A percentile compares a stretch with the other conserved stretches of the same genome.
These are phyloP conservation scores for Diaporthe australafricana DNA, from an alignment of 2,329 filamentous ascomycete species.

Conservation along the genomic window DNA sequence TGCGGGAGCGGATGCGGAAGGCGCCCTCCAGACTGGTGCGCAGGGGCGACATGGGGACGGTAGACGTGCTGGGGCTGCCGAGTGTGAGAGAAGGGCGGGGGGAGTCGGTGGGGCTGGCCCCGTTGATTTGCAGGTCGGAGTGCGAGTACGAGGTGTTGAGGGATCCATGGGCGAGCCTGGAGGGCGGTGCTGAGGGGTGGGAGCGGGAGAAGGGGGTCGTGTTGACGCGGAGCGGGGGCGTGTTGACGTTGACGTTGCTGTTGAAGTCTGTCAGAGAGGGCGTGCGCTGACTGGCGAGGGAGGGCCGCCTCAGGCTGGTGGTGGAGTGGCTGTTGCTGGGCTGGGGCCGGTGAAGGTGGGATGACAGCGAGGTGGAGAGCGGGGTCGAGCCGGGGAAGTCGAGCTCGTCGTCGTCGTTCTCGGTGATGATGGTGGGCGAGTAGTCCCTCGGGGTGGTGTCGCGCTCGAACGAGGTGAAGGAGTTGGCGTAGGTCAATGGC, in stretches of 20 bases:
- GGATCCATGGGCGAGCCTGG: conserved; percentile 43
- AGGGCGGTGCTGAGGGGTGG: conserved; percentile 39
- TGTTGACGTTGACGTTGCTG: conserved; percentile 27
- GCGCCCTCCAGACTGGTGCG: conserved; percentile 69
- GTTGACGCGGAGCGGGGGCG: conserved; percentile 35
- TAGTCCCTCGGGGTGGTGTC: conserved; percentile 62
- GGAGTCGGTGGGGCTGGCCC: conserved; percentile 44
- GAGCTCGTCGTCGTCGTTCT: conserved; percentile 59
- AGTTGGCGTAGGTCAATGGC: conserved; percentile 69
- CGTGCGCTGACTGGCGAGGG: conserved; percentile 51
- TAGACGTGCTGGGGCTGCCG: conserved; percentile 46
- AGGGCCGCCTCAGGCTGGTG: conserved; percentile 49
- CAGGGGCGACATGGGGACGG: conserved; percentile 62
- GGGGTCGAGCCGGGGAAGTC: conserved; percentile 36
- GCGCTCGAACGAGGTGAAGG: conserved; percentile 58
- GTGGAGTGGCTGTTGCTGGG: conserved; percentile 44
- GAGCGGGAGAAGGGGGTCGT: conserved; percentile 39
- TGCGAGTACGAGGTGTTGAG: conserved; percentile 39
- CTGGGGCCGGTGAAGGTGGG: conserved; percentile 44
- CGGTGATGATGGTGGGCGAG: conserved; percentile 67
- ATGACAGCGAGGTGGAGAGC: conserved; percentile 39
- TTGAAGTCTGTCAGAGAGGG: conserved; percentile 36
- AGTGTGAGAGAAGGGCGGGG: conserved; percentile 41
- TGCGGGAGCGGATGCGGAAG: conserved; percentile 71
- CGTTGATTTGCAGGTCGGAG: conserved; percentile 59